Conservation (phyloP, 768 basidiomycete species). For the Phaeolepiota aurea region DNA sequence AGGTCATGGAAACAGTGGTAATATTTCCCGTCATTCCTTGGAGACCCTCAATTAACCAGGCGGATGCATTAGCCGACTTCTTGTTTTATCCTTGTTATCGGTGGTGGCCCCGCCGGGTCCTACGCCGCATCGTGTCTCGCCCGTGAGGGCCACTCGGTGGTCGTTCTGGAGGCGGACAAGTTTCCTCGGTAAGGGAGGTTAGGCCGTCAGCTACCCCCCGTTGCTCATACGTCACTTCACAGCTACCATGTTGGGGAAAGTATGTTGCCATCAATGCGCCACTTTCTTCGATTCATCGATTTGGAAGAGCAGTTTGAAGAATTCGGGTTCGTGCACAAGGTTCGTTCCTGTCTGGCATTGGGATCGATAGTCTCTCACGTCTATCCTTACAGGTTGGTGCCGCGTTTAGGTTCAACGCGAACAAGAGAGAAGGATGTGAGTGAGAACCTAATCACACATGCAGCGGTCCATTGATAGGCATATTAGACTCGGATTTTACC, state of each 20-base stretch:
- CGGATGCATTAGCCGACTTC: constrained; percentile 1
- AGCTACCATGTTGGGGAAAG: constrained; percentile 10
- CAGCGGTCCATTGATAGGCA: neutral
- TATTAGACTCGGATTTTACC: constrained; percentile 49
- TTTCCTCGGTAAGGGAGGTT: constrained; percentile 7
- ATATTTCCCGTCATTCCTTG: neutral
- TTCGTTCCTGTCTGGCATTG: constrained; percentile 11
- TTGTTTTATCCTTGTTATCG: constrained; percentile 6
- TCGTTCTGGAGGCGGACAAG: constrained; percentile 7
- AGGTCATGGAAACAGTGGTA: neutral
- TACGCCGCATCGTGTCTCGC: constrained; percentile 7
- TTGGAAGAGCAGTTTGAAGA: constrained; percentile 31
- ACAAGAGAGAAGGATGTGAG: constrained; percentile 48
- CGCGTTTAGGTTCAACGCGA: constrained; percentile 49
- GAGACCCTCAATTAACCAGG: neutral
- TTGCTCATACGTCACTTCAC: neutral
- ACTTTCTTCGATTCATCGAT: constrained; percentile 43
- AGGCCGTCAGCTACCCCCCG: no score
- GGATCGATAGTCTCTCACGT: neutral
- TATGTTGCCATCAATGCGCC: constrained; percentile 28
- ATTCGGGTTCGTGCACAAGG: constrained; percentile 41
- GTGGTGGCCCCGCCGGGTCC: constrained; percentile 6
- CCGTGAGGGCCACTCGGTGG: constrained; percentile 3
- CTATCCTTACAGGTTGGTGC: constrained; percentile 41
- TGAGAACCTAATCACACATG: neutral